A percentile compares a stretch with the other conserved stretches of the same genome.
Conservation (phyloP, 345 rosid genomes). For the Salix purpurea region DNA sequence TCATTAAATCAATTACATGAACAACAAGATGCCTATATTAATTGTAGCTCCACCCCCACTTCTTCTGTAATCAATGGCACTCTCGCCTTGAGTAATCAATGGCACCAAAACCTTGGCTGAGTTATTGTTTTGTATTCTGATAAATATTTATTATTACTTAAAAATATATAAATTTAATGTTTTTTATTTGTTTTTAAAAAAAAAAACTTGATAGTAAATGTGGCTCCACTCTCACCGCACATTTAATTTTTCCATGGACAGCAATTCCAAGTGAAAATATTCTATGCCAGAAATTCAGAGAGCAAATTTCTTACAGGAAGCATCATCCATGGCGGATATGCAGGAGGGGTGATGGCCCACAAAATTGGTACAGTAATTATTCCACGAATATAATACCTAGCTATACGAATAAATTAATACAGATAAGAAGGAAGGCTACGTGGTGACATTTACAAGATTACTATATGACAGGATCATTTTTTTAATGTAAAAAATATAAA, state of each 20-base stretch:
- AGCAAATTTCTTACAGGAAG: background rate
- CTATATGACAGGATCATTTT: too few species aligned
- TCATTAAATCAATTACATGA: too few species aligned
- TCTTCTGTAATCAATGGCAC: background rate
- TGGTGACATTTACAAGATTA: too few species aligned
- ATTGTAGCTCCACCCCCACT: too few species aligned
- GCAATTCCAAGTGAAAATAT: background rate
- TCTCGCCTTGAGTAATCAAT: background rate
- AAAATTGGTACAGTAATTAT: background rate
- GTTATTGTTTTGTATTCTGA: too few species aligned
- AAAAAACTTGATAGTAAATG: too few species aligned
- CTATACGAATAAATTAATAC: background rate
- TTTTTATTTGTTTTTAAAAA: too few species aligned
- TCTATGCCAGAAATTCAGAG: too few species aligned
- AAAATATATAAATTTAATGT: background rate
- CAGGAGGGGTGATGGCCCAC: background rate
- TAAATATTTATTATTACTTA: too few species aligned
- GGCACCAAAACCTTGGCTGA: too few species aligned
- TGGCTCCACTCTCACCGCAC: conserved; percentile 14
- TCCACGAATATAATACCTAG: background rate
- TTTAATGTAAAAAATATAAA: too few species aligned
- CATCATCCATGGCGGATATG: background rate
- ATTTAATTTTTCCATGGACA: background rate
- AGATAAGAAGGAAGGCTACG: background rate
- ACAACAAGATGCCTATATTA: too few species aligned